These are phyloP conservation scores for Saccharomycopsis fibuligera DNA, from an alignment of 805 yeast genomes.

Conservation along the genomic window DNA sequence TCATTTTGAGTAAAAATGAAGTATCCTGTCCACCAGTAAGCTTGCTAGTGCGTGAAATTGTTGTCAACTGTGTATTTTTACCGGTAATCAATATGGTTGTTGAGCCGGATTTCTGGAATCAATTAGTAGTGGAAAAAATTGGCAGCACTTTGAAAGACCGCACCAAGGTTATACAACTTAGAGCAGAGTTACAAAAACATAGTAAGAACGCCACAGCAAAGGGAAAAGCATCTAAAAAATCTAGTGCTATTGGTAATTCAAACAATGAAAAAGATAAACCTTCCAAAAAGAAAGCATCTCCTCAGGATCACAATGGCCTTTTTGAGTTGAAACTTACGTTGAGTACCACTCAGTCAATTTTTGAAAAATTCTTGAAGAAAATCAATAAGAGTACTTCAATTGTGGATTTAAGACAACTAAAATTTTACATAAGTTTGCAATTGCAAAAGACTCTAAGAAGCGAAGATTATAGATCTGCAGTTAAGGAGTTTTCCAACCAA, in stretches of 20 bases:
- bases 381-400: slow-evolving; percentile 31
- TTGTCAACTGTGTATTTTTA: slow-evolving; percentile 49
- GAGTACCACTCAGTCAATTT: slow-evolving; percentile 34
- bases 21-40: slow-evolving; percentile 40
- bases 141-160: slow-evolving; percentile 66
- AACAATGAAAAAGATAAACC: neutral
- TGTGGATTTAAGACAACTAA: slow-evolving; percentile 42
- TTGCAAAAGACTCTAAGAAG: slow-evolving; percentile 35
- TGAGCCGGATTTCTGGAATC: slow-evolving; percentile 76
- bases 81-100: slow-evolving; percentile 47
- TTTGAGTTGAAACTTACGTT: slow-evolving; percentile 32
- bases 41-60: slow-evolving; percentile 54
- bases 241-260: neutral
- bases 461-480: slow-evolving; percentile 17
- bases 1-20: slow-evolving; percentile 40
- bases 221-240: slow-evolving; percentile 3
- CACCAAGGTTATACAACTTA: slow-evolving; percentile 62
- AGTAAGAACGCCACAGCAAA: slow-evolving; percentile 28
- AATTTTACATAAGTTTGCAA: slow-evolving; percentile 42
- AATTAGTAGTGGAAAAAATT: slow-evolving; percentile 48
- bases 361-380: slow-evolving; percentile 35
- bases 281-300: slow-evolving; percentile 14
- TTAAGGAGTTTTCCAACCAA: slow-evolving; percentile 1
- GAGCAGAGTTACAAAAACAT: slow-evolving; percentile 66
- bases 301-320: slow-evolving; percentile 25